A percentile compares a stretch with the other conserved stretches of the same genome.
phyloP scores from a whole-genome alignment of 225 moss, liverwort and hornwort species.

The Physcomitrellopsis africana region DNA sequence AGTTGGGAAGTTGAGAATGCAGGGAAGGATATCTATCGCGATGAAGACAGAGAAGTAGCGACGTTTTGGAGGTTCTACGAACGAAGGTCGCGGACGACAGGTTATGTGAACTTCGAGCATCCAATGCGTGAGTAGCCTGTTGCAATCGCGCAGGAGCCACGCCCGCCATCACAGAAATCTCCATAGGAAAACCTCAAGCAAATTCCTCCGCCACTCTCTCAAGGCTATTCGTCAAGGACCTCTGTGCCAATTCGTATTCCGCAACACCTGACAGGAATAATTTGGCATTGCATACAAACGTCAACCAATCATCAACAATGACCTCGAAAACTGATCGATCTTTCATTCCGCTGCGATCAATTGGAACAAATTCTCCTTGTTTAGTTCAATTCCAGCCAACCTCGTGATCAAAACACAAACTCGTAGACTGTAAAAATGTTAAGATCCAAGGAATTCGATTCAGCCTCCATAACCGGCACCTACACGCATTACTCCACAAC shows the following conservation, averaged over 20 bases:
- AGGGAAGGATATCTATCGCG: slow-evolving; percentile 40
- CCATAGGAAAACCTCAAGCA: slow-evolving; percentile 34
- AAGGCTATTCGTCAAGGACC: slow-evolving; percentile 12
- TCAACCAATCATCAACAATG: not conserved
- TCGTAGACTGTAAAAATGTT: not conserved
- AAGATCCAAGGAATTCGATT: not conserved
- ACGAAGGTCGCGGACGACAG: slow-evolving; percentile 39
- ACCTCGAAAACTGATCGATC: not conserved
- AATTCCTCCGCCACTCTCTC: slow-evolving; percentile 19
- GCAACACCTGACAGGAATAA: slow-evolving; percentile 1
- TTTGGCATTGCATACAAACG: not conserved
- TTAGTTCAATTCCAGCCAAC: no score
- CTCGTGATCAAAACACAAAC: no score
- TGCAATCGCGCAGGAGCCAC: slow-evolving; percentile 53
- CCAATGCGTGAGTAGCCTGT: slow-evolving; percentile 47
- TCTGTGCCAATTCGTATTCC: slow-evolving; percentile 29
- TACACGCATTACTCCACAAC: not conserved
- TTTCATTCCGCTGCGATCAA: not conserved
- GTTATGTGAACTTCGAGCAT: slow-evolving; percentile 41
- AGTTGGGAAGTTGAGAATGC: slow-evolving; percentile 39
- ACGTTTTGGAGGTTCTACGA: slow-evolving; percentile 39
- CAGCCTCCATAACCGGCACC: not conserved
- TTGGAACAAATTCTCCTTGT: no score
- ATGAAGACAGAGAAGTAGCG: slow-evolving; percentile 45
- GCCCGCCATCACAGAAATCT: slow-evolving; percentile 52